Percentiles rank a stretch among this genome's conserved stretches.
phyloP scores from a whole-genome alignment of 148 eudicot species.

The Spergularia marina region DNA sequence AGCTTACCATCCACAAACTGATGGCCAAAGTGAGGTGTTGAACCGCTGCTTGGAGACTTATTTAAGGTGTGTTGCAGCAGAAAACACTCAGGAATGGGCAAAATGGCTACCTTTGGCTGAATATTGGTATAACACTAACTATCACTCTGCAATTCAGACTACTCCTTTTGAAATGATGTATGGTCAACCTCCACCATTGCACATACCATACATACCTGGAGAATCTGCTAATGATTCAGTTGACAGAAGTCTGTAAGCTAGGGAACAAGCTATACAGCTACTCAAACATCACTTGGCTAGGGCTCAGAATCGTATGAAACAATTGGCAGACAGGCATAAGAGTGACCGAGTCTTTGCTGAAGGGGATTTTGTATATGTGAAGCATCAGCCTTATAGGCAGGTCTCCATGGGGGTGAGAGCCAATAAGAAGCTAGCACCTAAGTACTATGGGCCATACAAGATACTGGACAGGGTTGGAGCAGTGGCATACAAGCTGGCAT shows the following conservation, averaged over 20 bases:
- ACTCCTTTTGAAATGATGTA: not conserved
- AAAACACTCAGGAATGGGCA: not conserved
- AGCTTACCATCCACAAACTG: not conserved
- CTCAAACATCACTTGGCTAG: not conserved
- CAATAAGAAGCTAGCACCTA: not conserved
- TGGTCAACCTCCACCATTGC: not conserved
- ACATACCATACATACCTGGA: not conserved
- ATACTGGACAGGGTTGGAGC: too few relatives aligned
- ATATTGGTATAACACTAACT: not conserved
- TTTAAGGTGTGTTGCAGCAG: not conserved
- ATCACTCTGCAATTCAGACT: not conserved
- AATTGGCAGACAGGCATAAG: not conserved
- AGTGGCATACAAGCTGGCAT: too few relatives aligned
- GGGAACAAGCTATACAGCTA: too few relatives aligned
- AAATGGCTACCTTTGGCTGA: not conserved
- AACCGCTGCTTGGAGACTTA: not conserved
- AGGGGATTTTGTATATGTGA: not conserved
- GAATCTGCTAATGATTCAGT: not conserved
- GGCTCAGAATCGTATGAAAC: not conserved
- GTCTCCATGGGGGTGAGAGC: fast-evolving
- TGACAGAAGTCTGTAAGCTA: too few relatives aligned
- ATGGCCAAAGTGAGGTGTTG: not conserved
- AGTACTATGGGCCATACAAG: not conserved
- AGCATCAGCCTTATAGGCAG: not conserved
- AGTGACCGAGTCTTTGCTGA: not conserved